Evolutionary conservation across 2,329 filamentous ascomycete genomes (phyloP), one percentile per base, ranked within the genome.

Genomic region (Rhinocladiella mackenziei): DNA sequence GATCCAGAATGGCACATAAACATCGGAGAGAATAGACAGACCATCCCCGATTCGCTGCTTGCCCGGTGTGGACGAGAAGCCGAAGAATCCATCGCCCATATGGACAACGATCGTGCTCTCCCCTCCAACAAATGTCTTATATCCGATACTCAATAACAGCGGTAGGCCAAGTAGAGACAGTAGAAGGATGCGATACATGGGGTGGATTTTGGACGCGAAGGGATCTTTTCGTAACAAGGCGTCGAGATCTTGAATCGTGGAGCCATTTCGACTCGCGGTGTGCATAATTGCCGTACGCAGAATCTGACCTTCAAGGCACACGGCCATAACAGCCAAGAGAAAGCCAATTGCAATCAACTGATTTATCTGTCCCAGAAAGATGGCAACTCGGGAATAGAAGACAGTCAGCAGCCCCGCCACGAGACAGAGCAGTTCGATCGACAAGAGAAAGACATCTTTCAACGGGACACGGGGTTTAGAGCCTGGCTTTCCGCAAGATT

Each of bases 11-110:
- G 48, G 48, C 19, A 48, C 38, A 20, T 51, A 51, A 13, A 45
- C 36, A 10, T 51, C 39, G 11, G 40, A 26, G 5, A 51, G 29
- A 8, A 51, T 30, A 10, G 48, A 48, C 11, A 51, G 35, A 4
- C 48, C 48, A 22, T 51, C 45, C n/a, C 48, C 48, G 23, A 51
- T 51, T n/a, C 45, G 34, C 37, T 51, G 48, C 40, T 44, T 44
- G 11, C 48, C 48, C 14, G 48, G 48, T 2, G 48, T 36, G 14
- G 44, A 39, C 14, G 44, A 37, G 25, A 40, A 41, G 6, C 48
- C 48, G 32, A 51, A 51, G 25, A 37, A 34, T 11, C 34, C 43
- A 19, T 38, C 39, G 13, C 44, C 36, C 6, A 35, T 30, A 15
- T 34, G 13, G 13, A 48, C 23, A 5, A 19, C 11, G 14, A 39